Evolutionary conservation across 1,284 basidiomycete species (phyloP).

Genomic region (Ceratobasidium papillatum): DNA sequence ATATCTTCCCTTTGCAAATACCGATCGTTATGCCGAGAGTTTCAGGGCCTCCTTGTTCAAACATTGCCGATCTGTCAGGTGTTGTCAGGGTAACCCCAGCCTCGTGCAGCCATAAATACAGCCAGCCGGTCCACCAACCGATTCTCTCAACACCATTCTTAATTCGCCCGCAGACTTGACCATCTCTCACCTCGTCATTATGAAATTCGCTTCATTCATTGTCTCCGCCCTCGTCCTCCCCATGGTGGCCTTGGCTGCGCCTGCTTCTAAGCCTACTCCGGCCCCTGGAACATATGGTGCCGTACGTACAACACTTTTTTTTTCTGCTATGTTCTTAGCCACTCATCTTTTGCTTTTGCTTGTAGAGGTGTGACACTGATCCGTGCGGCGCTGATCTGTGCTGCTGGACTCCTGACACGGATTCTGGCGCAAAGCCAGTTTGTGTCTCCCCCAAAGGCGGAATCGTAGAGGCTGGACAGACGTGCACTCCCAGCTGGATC

Average conservation of each 20-base stretch:
- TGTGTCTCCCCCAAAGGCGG: not conserved
- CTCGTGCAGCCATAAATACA: not conserved
- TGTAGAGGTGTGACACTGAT: not conserved
- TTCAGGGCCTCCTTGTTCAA: not conserved
- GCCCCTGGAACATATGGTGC: not conserved
- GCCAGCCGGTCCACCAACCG: not conserved
- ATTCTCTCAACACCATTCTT: not conserved
- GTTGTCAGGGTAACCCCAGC: not conserved
- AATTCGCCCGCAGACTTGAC: not conserved
- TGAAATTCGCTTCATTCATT: not conserved
- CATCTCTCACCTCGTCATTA: not conserved
- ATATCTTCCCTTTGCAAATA: constrained; percentile 1
- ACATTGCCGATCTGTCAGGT: not conserved
- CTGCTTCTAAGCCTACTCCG: not conserved
- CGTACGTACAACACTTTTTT: not conserved
- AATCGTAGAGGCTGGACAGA: not conserved
- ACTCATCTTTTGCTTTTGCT: not conserved
- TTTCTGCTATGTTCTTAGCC: not conserved
- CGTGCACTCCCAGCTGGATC: not conserved
- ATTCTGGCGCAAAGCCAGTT: not conserved
- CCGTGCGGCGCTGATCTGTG: not conserved
- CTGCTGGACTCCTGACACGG: not conserved
- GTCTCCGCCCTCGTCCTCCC: constrained; percentile 2
- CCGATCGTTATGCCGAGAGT: not conserved
- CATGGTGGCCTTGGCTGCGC: not conserved